A percentile compares a stretch with the other conserved stretches of the same genome.
Evolutionary conservation across 176 grass and related monocot species (phyloP).

Genomic region (Zoysia pacifica): DNA sequence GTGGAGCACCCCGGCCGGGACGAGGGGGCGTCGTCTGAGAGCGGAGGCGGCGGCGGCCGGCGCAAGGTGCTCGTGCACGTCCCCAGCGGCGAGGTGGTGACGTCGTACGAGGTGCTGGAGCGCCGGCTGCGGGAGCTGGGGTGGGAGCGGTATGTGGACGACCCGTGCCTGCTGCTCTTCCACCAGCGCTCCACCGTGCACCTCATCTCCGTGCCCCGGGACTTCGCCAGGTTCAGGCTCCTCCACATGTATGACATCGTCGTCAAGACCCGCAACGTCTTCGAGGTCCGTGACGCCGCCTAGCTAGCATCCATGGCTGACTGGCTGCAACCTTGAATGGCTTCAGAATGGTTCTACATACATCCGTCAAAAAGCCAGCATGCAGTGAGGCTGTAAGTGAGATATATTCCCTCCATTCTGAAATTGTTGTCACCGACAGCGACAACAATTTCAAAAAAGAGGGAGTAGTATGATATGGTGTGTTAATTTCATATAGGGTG

Average conservation of each 20-base stretch:
- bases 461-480: not conserved
- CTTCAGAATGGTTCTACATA: not conserved
- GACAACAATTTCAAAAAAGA: no score
- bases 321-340: no score
- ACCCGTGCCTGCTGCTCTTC: constrained; percentile 70
- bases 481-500: not conserved
- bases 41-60: not conserved
- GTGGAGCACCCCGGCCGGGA: constrained; percentile 35
- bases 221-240: constrained; percentile 62
- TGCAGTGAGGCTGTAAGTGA: not conserved
- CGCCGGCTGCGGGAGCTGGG: constrained; percentile 56
- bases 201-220: constrained; percentile 72
- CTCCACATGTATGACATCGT: constrained; percentile 82
- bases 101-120: constrained; percentile 67
- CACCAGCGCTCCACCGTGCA: constrained; percentile 74
- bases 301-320: not conserved
- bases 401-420: no score
- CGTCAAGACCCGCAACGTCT: constrained; percentile 74
- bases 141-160: constrained; percentile 69
- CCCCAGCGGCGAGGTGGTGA: constrained; percentile 63
- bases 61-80: constrained; percentile 67
- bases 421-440: no score
- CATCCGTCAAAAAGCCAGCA: not conserved
- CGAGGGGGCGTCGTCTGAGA: not conserved
- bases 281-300: constrained; percentile 71